Evolutionary conservation across 1,284 basidiomycete species (phyloP), one percentile per base, ranked within the genome.

Genomic region (Mrakiaceae sp.): DNA sequence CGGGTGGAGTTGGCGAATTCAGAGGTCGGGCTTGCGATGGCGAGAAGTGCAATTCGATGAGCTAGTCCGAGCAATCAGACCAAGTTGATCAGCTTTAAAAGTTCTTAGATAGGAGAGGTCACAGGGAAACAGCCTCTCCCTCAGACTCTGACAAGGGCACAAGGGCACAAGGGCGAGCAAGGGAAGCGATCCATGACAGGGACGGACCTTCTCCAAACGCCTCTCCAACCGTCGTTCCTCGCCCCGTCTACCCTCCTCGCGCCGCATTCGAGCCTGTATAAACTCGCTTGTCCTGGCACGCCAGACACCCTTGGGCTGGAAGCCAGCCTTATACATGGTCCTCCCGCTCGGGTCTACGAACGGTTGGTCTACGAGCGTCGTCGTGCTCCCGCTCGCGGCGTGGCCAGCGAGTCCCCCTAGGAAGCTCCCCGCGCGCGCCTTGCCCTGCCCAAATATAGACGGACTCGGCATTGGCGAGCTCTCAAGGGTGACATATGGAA

Each of bases 11-110:
- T 50, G 27, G 46, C 43, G 43, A 27, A 27, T n/a, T 42, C 43
- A 40, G 55, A 14, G n/a, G 43, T 5, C 39, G 7, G 53, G 27
- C 55, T 43, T 57, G 64, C 3, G 70, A 69, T 2, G 76, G 77
- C 58, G 87, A 84, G 71, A 94, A 94, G 75, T 94, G 90, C 6
- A 94, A 77, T 60, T 82, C 80, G 62, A 93, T 86, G 52, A 93
- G 80, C 78, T 60, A 44, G 63, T 27, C 27, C 51, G 40, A 66
- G 57, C 47, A 40, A 27, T 27, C 2, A 54, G 50, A 53, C 42
- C 43, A 42, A 60, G 3, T 48, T 40, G 47, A 49, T 27, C 54
- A 27, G 27, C 27, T 27, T 27, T 1, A 2, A 27, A 27, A 27
- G 27, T 27, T 27, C 27, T 27, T 27, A 27, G 27, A 27, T 27